Conservation (phyloP, 2,329 filamentous ascomycete species). For the Aspergillus fijiensis region DNA sequence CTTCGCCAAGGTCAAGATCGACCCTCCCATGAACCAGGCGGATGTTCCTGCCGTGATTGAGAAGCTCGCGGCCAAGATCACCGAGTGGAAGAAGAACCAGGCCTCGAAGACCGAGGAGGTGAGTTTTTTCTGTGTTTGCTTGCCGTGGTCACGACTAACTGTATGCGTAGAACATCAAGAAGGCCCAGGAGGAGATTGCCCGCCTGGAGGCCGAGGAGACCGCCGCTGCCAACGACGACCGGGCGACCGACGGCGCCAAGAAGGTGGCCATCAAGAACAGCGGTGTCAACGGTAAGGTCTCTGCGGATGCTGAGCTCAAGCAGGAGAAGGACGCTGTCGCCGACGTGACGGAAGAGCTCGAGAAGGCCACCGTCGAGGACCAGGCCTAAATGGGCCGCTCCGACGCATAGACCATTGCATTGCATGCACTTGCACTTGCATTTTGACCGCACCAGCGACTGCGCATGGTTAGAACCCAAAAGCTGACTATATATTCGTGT, state of each 20-base stretch:
- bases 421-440: conserved; percentile 3
- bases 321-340: conserved; percentile 60
- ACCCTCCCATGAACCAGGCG: conserved; percentile 80
- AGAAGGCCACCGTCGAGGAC: conserved; percentile 62
- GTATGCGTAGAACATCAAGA: conserved; percentile 78
- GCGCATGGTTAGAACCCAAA: conserved; percentile 22
- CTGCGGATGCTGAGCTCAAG: conserved; percentile 54
- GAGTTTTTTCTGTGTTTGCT: conserved; percentile 40
- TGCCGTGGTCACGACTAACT: conserved; percentile 12
- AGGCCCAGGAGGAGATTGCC: conserved; percentile 94
- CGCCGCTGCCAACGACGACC: conserved; percentile 44
- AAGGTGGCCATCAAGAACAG: conserved; percentile 54
- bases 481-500: conserved; percentile 16
- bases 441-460: conserved; percentile 21
- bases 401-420: conserved; percentile 17
- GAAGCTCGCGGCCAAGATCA: conserved; percentile 89
- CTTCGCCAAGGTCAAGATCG: conserved; percentile 77
- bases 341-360: conserved; percentile 60
- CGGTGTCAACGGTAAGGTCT: conserved; percentile 53
- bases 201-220: conserved; percentile 72
- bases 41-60: conserved; percentile 78
- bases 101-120: conserved; percentile 86
- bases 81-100: conserved; percentile 89
- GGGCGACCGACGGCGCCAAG: conserved; percentile 53
- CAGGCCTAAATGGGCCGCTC: conserved; percentile 31